A percentile compares a stretch with the other conserved stretches of the same genome.
Conservation (phyloP, 768 basidiomycete species). For the Mycena latifolia region DNA sequence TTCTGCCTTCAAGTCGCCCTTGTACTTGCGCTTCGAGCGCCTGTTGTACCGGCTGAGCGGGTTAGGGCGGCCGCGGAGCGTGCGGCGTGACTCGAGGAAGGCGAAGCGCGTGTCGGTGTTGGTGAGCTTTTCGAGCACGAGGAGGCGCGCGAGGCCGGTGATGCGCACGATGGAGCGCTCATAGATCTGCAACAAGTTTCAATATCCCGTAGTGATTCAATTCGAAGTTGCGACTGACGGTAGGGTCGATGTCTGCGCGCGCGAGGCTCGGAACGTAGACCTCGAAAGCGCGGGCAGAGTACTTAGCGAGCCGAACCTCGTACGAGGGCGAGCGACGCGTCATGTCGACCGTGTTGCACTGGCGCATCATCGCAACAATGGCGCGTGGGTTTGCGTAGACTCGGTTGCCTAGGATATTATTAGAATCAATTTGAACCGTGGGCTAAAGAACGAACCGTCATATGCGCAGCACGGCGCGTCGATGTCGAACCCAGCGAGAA, state of each 20-base stretch:
- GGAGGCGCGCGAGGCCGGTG: constrained; percentile 70
- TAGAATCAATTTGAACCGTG: neutral
- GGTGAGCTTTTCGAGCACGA: constrained; percentile 71
- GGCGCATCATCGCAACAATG: constrained; percentile 74
- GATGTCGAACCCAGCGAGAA: constrained; percentile 77
- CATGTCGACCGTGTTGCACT: constrained; percentile 73
- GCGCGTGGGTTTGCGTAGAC: constrained; percentile 73
- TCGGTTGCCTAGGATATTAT: constrained; percentile 49
- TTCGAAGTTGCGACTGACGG: constrained; percentile 49
- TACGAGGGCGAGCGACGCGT: constrained; percentile 75
- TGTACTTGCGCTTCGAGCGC: constrained; percentile 55
- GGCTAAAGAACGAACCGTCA: constrained; percentile 47
- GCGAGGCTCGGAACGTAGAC: constrained; percentile 66
- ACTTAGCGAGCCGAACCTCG: constrained; percentile 72
- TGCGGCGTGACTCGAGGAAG: constrained; percentile 63
- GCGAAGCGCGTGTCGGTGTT: constrained; percentile 55
- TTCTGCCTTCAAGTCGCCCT: constrained; percentile 66
- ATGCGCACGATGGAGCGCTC: constrained; percentile 70
- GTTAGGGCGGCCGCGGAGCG: constrained; percentile 63
- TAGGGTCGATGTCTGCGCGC: constrained; percentile 69
- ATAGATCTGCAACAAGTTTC: constrained; percentile 57
- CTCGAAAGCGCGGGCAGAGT: constrained; percentile 66
- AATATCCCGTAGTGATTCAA: neutral
- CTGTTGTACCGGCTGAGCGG: constrained; percentile 42
- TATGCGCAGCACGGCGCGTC: constrained; percentile 73